A percentile compares a stretch with the other conserved stretches of the same genome.
phyloP scores from a whole-genome alignment of 1,284 basidiomycete species.

The Peniophora sp. region DNA sequence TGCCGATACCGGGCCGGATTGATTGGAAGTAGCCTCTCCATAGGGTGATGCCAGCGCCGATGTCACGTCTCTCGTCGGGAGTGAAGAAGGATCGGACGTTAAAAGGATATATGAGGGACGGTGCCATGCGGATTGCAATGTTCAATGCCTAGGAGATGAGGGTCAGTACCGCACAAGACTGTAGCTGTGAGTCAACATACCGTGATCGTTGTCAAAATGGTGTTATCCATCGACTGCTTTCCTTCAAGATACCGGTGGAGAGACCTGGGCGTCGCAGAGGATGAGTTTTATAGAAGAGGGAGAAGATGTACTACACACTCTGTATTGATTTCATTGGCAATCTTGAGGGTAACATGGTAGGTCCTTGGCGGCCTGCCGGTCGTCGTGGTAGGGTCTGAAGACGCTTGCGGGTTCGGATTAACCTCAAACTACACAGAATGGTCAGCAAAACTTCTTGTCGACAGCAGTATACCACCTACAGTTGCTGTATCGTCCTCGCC shows the following conservation, averaged over 20 bases:
- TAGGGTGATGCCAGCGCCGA: slow-evolving; percentile 58
- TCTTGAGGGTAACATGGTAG: slow-evolving; percentile 56
- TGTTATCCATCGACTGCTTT: slow-evolving; percentile 60
- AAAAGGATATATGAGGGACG: slow-evolving; percentile 60
- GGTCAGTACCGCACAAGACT: too few relatives aligned
- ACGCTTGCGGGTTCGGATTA: slow-evolving; percentile 3
- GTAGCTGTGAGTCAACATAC: slow-evolving; percentile 27
- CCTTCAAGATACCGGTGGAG: slow-evolving; percentile 59
- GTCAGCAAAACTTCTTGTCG: neutral
- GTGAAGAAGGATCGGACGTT: slow-evolving; percentile 75
- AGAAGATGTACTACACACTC: slow-evolving; percentile 39
- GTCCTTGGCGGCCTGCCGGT: slow-evolving; percentile 35
- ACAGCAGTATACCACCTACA: slow-evolving; percentile 7
- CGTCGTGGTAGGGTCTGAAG: slow-evolving; percentile 27
- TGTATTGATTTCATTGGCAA: slow-evolving; percentile 69
- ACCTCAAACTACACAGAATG: slow-evolving; percentile 58
- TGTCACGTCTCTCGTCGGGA: slow-evolving; percentile 49
- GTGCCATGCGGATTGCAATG: slow-evolving; percentile 69
- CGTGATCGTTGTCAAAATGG: slow-evolving; percentile 65
- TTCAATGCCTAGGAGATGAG: slow-evolving; percentile 49
- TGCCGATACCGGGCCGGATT: slow-evolving; percentile 57
- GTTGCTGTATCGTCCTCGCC: slow-evolving; percentile 23
- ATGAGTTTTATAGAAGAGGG: slow-evolving; percentile 3
- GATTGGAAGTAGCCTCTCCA: slow-evolving; percentile 77
- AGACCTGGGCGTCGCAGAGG: slow-evolving; percentile 32